Conservation (phyloP, 192 early-diverging fungal genomes). For the Mortierella hygrophila region DNA sequence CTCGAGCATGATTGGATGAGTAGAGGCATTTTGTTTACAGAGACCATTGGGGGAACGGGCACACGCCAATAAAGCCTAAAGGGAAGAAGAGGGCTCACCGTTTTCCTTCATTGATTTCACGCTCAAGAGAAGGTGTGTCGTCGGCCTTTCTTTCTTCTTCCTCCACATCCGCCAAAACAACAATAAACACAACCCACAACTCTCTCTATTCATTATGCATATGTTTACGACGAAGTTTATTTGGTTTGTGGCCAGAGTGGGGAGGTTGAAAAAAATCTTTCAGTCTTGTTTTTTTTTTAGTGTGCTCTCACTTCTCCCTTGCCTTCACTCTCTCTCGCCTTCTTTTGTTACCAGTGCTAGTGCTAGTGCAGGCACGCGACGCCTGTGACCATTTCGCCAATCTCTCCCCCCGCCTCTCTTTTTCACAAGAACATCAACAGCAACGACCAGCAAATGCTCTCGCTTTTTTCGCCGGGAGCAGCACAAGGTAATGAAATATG, state of each 20-base stretch:
- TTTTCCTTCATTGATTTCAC: background rate
- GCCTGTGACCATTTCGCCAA: background rate
- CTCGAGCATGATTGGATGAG: background rate
- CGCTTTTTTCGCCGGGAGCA: background rate
- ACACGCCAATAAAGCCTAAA: background rate
- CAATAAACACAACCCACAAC: background rate
- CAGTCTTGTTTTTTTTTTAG: background rate
- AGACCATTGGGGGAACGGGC: background rate
- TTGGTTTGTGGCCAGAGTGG: background rate
- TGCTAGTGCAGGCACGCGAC: background rate
- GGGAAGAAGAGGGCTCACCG: background rate
- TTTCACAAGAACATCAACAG: background rate
- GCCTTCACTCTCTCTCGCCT: background rate
- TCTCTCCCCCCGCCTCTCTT: too few relatives aligned
- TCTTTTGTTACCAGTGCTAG: background rate
- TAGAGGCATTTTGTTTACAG: background rate
- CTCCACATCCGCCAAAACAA: background rate
- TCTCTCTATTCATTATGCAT: background rate
- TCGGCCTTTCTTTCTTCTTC: constrained; percentile 4
- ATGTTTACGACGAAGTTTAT: background rate
- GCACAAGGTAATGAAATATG: constrained; percentile 1
- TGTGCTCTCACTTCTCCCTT: background rate
- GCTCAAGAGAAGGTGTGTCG: background rate
- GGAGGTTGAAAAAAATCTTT: background rate
- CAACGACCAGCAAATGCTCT: background rate